phyloP scores from a whole-genome alignment of 345 rosid genomes.

The Citrus inodora region DNA sequence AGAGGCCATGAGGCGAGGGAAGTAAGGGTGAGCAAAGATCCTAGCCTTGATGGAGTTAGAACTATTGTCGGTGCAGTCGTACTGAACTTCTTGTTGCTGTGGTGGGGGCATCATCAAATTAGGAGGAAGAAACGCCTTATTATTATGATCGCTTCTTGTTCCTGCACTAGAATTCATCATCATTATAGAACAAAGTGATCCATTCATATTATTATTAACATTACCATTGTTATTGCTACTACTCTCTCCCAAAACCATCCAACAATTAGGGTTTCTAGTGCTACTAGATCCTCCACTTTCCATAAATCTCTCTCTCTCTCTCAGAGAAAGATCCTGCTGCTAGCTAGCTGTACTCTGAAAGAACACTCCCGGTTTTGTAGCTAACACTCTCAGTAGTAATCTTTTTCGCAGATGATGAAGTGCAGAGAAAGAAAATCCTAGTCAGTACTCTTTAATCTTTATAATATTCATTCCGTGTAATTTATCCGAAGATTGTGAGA shows the following conservation, averaged over 20 bases:
- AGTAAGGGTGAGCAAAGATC: slow-evolving; percentile 46
- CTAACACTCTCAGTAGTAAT: slow-evolving; percentile 21
- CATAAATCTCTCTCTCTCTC: slow-evolving; percentile 14
- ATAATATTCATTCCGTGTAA: not conserved
- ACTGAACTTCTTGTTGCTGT: not conserved
- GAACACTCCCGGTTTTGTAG: slow-evolving; percentile 35
- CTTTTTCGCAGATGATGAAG: slow-evolving; percentile 6
- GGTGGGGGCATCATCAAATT: not conserved
- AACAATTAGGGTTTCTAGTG: slow-evolving; percentile 15
- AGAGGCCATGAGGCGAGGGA: slow-evolving; percentile 39
- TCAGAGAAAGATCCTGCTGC: no score
- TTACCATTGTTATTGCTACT: not conserved
- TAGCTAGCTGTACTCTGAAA: not conserved
- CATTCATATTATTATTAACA: slow-evolving; percentile 9
- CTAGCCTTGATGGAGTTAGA: slow-evolving; percentile 27
- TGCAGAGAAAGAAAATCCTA: slow-evolving; percentile 14
- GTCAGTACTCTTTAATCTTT: slow-evolving; percentile 1
- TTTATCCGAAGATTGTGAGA: not conserved
- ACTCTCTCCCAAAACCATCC: slow-evolving; percentile 32
- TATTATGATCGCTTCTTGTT: not conserved
- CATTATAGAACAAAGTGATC: slow-evolving; percentile 14
- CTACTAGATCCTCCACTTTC: slow-evolving; percentile 24
- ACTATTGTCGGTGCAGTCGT: slow-evolving; percentile 8
- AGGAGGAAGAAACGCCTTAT: slow-evolving; percentile 1
- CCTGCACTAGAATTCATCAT: slow-evolving; percentile 15